Conservation (phyloP, 202 grass and related monocot species). For the Hordeum pubiflorum region DNA sequence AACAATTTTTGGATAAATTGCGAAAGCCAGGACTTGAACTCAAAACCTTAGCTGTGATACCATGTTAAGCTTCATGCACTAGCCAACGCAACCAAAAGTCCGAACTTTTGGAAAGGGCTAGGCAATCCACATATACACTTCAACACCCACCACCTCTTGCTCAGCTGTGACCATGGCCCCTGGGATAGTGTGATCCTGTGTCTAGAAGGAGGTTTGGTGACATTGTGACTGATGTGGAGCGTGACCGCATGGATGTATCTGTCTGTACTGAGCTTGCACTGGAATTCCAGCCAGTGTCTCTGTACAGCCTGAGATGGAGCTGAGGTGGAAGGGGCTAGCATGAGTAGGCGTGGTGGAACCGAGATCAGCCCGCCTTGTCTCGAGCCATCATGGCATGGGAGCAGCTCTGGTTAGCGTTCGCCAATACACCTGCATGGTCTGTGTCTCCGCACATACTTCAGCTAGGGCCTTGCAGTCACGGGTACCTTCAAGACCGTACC, state of each 20-base stretch:
- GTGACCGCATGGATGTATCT: not conserved
- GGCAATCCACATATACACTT: no score
- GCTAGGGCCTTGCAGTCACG: not conserved
- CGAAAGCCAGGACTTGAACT: no score
- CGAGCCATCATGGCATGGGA: not conserved
- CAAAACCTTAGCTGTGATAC: no score
- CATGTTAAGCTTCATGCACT: no score
- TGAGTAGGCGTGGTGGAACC: not conserved
- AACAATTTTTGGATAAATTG: no score
- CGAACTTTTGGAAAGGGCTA: no score
- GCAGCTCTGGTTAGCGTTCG: not conserved
- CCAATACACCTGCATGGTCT: not conserved
- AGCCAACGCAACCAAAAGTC: no score
- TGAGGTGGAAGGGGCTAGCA: not conserved
- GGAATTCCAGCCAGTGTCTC: not conserved
- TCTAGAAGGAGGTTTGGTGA: not conserved
- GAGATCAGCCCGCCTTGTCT: not conserved
- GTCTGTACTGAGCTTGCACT: not conserved
- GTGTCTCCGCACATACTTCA: not conserved
- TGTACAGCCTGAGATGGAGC: not conserved
- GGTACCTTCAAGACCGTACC: not conserved
- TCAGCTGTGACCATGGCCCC: not conserved
- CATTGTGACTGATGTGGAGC: not conserved
- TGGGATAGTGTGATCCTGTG: not conserved
- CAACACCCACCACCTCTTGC: not conserved